phyloP scores from a whole-genome alignment of 2,329 filamentous ascomycete genomes.

The Clarireedia monteithiana region DNA sequence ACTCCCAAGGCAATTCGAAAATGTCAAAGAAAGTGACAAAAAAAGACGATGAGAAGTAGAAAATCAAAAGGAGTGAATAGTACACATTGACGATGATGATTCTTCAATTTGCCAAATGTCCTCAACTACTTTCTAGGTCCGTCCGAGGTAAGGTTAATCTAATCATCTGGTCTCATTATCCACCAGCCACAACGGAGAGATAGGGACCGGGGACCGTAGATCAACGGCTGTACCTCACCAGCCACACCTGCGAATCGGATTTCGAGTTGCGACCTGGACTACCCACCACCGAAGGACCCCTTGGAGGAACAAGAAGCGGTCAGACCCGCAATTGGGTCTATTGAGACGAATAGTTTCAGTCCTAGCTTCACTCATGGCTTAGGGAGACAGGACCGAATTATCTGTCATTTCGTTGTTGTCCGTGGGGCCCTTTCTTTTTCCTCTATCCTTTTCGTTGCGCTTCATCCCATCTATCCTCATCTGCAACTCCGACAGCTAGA shows the following conservation, averaged over 20 bases:
- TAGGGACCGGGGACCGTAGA: too few species aligned
- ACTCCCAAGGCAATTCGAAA: not conserved
- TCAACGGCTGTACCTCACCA: too few species aligned
- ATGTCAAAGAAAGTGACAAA: not conserved
- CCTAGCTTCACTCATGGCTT: slow-evolving; percentile 4
- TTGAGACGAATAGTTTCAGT: slow-evolving; percentile 7
- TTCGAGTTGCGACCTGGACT: not conserved
- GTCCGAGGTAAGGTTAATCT: not conserved
- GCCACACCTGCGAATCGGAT: not conserved
- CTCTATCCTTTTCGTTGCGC: not conserved
- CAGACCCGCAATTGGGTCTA: not conserved
- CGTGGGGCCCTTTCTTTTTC: slow-evolving; percentile 1
- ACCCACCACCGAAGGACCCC: not conserved
- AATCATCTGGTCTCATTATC: not conserved
- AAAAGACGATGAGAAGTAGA: not conserved
- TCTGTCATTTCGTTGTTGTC: slow-evolving; percentile 6
- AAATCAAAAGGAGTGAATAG: not conserved
- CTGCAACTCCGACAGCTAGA: too few species aligned
- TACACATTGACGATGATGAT: not conserved
- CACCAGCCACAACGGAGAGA: not conserved
- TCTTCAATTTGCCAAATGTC: slow-evolving; percentile 15
- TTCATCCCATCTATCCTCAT: not conserved
- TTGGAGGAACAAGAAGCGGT: slow-evolving; percentile 5
- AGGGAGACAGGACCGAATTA: not conserved
- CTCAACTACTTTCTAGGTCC: slow-evolving; percentile 4